Percentiles rank a stretch among this genome's conserved stretches.
Evolutionary conservation across 140 eudicot species (phyloP).

Genomic region (Stevia rebaudiana): DNA sequence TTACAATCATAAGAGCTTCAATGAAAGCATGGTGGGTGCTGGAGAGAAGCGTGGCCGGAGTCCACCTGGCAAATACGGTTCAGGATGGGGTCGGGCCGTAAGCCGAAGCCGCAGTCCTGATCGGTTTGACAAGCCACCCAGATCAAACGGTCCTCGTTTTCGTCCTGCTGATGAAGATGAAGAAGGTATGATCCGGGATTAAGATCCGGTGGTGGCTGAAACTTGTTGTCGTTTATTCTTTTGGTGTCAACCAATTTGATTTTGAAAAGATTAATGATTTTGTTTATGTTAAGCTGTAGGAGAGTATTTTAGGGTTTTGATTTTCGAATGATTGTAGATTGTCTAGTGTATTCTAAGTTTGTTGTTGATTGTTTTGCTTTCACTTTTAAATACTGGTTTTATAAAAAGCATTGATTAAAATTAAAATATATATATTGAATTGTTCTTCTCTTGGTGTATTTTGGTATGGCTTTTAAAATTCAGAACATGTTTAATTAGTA

Average conservation of each 20-base stretch:
- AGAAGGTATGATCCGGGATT: conserved; percentile 41
- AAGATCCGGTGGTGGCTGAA: not conserved
- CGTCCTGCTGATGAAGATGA: conserved; percentile 34
- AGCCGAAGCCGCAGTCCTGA: conserved; percentile 41
- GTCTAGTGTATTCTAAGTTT: not conserved
- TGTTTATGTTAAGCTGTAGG: not conserved
- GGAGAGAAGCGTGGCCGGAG: conserved; percentile 38
- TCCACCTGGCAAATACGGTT: conserved; percentile 22
- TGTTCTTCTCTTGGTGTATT: not conserved
- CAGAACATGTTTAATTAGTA: too few species aligned
- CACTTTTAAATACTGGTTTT: not conserved
- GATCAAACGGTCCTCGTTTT: conserved; percentile 22
- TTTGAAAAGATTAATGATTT: conserved; percentile 5
- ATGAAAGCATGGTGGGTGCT: conserved; percentile 28
- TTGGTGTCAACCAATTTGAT: not conserved
- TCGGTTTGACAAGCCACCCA: conserved; percentile 31
- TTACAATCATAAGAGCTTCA: conserved; percentile 29
- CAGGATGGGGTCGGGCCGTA: conserved; percentile 28
- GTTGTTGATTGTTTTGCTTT: conserved; percentile 11
- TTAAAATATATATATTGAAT: not conserved
- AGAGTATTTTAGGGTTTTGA: not conserved
- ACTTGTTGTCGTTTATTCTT: not conserved
- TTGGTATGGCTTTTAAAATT: too few species aligned
- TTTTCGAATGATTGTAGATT: not conserved
- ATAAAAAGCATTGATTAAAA: not conserved